These are phyloP conservation scores for Talaromyces islandicus DNA, from an alignment of 2,329 filamentous ascomycete species.

Conservation along the genomic window DNA sequence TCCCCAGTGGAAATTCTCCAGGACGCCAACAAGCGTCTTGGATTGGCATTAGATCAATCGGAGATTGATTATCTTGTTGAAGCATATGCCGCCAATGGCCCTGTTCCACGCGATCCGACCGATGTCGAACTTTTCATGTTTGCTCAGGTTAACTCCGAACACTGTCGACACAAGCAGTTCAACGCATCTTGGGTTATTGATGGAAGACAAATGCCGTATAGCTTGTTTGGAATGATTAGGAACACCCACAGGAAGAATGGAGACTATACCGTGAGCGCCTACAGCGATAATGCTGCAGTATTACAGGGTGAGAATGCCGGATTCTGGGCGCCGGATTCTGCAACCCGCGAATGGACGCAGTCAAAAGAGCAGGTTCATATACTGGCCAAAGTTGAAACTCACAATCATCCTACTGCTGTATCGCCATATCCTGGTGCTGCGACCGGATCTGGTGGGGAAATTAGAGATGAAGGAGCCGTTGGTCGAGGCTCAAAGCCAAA, in stretches of 20 bases:
- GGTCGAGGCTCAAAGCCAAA: constrained; percentile 90
- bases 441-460: constrained; percentile 91
- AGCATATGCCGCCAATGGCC: constrained; percentile 61
- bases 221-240: constrained; percentile 90
- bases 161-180: constrained; percentile 85
- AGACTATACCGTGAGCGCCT: constrained; percentile 83
- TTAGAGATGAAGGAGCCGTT: constrained; percentile 90
- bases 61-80: constrained; percentile 95
- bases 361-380: constrained; percentile 83
- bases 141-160: constrained; percentile 97
- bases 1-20: constrained; percentile 67
- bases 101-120: constrained; percentile 59
- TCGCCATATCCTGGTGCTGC: constrained; percentile 90
- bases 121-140: constrained; percentile 99
- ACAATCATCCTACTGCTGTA: constrained; percentile 95
- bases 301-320: constrained; percentile 64
- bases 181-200: constrained; percentile 96
- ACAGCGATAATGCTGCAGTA: constrained; percentile 97
- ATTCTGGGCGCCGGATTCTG: constrained; percentile 83
- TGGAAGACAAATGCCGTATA: constrained; percentile 69
- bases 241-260: constrained; percentile 81
- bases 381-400: constrained; percentile 91
- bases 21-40: constrained; percentile 76
- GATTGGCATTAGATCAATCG: constrained; percentile 76
- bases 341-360: constrained; percentile 80